A percentile compares a stretch with the other conserved stretches of the same genome.
phyloP scores from a whole-genome alignment of 2,329 filamentous ascomycete genomes.

The Neospermospora avenae region DNA sequence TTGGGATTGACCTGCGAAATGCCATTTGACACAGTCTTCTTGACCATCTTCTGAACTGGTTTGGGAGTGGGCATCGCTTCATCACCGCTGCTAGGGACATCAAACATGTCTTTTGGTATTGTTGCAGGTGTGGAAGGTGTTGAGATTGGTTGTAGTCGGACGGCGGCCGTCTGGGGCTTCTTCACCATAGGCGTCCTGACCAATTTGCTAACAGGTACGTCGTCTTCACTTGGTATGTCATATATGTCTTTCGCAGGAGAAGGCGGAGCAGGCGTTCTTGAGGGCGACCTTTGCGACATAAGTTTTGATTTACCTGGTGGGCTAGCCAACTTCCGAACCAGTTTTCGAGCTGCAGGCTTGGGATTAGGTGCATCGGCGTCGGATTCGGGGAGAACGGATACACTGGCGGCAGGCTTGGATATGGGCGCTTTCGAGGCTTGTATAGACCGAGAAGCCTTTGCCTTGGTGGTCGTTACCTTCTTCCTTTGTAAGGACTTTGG shows the following conservation, averaged over 20 bases:
- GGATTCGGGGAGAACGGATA: slow-evolving; percentile 12
- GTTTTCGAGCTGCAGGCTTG: neutral
- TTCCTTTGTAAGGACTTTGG: neutral
- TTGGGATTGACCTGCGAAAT: slow-evolving; percentile 2
- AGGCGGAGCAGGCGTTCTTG: slow-evolving; percentile 8
- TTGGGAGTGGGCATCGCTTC: slow-evolving; percentile 15
- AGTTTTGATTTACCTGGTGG: slow-evolving; percentile 7
- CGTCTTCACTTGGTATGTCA: slow-evolving; percentile 13
- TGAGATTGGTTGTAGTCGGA: neutral
- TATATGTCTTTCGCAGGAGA: slow-evolving; percentile 10
- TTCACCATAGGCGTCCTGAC: neutral
- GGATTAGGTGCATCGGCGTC: slow-evolving; percentile 5
- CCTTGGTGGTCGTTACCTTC: neutral
- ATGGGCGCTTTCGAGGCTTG: neutral
- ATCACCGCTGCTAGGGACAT: slow-evolving; percentile 28
- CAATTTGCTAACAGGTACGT: neutral
- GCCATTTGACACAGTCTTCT: neutral
- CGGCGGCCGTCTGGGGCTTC: neutral
- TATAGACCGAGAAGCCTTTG: neutral
- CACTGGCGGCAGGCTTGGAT: neutral
- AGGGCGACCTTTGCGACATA: slow-evolving; percentile 2
- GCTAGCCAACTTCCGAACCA: neutral
- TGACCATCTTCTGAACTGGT: slow-evolving; percentile 16
- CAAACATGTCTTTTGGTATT: slow-evolving; percentile 21
- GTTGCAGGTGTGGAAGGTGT: slow-evolving; percentile 3